A percentile compares a stretch with the other conserved stretches of the same genome.
Conservation (phyloP, 805 yeast species). For the Brettanomyces anomalus region DNA sequence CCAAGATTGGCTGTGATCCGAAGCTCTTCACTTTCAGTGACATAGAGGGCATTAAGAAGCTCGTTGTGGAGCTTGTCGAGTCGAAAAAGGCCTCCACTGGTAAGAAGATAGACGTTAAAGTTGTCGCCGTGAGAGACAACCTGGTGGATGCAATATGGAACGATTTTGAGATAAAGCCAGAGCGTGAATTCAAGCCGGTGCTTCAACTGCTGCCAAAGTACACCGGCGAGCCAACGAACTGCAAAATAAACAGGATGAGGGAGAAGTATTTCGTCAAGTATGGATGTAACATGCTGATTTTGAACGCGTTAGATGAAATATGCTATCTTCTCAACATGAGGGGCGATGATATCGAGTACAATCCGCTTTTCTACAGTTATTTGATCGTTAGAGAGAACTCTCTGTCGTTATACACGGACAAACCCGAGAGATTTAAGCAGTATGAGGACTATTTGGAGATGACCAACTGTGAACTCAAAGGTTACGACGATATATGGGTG, state of each 20-base stretch:
- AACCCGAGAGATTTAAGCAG: conserved; percentile 29
- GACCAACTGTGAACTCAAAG: conserved; percentile 33
- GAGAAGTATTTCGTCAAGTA: conserved; percentile 26
- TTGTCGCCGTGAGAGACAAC: conserved; percentile 38
- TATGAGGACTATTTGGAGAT: conserved; percentile 32
- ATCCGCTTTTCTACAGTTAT: conserved; percentile 46
- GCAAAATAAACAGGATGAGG: conserved; percentile 46
- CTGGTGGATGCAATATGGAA: conserved; percentile 43
- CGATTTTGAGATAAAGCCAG: conserved; percentile 53
- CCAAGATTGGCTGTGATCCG: conserved; percentile 39
- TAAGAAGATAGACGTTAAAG: conserved; percentile 27
- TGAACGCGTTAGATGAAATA: conserved; percentile 66
- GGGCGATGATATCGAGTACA: conserved; percentile 42
- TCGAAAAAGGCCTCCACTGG: conserved; percentile 7
- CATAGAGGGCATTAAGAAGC: conserved; percentile 24
- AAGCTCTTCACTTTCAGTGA: conserved; percentile 32
- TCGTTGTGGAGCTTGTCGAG: too few relatives aligned
- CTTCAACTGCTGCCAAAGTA: conserved; percentile 40
- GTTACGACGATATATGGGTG: conserved; percentile 38
- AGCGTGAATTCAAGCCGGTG: conserved; percentile 41
- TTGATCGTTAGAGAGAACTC: conserved; percentile 33
- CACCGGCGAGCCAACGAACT: conserved; percentile 55
- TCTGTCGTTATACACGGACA: conserved; percentile 34
- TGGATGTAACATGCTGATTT: conserved; percentile 23
- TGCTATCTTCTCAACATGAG: conserved; percentile 88